phyloP scores from a whole-genome alignment of 169 alveolate genomes.

The Plasmodium billcollinsi region DNA sequence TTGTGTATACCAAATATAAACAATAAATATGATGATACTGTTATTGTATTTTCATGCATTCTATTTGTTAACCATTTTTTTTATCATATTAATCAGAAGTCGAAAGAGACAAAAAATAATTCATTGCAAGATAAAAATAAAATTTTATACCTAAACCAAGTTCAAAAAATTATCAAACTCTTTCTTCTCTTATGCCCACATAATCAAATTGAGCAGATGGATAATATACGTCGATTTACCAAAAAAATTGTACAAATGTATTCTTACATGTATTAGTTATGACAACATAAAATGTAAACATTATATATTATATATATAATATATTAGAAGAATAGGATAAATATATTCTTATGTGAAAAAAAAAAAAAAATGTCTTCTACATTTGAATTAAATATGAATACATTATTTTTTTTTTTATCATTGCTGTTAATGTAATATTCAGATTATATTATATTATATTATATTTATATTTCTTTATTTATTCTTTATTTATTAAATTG shows the following conservation, averaged over 20 bases:
- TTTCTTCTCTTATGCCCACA: conserved; percentile 26
- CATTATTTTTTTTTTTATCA: too few species aligned
- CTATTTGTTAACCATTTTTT: conserved; percentile 70
- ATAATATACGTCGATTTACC: conserved; percentile 39
- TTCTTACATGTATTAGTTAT: conserved; percentile 22
- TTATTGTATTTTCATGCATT: conserved; percentile 57
- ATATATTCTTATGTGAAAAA: too few species aligned
- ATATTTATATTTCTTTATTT: too few species aligned
- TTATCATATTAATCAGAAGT: conserved; percentile 34
- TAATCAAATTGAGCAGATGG: conserved; percentile 13
- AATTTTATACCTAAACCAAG: conserved; percentile 34
- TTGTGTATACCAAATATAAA: conserved; percentile 56
- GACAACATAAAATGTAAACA: too few species aligned
- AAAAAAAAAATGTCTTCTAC: too few species aligned
- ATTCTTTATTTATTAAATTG: too few species aligned
- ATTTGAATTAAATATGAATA: too few species aligned
- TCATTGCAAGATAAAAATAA: neutral
- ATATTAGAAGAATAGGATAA: too few species aligned
- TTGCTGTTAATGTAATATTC: too few species aligned
- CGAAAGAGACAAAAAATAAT: conserved; percentile 6
- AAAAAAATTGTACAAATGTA: conserved; percentile 38
- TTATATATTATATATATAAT: too few species aligned
- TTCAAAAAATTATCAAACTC: conserved; percentile 58
- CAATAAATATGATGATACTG: conserved; percentile 27
- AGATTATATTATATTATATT: too few species aligned